Base-by-base conservation (phyloP, 139 green algal species). In the Chlorella sp. region DNA sequence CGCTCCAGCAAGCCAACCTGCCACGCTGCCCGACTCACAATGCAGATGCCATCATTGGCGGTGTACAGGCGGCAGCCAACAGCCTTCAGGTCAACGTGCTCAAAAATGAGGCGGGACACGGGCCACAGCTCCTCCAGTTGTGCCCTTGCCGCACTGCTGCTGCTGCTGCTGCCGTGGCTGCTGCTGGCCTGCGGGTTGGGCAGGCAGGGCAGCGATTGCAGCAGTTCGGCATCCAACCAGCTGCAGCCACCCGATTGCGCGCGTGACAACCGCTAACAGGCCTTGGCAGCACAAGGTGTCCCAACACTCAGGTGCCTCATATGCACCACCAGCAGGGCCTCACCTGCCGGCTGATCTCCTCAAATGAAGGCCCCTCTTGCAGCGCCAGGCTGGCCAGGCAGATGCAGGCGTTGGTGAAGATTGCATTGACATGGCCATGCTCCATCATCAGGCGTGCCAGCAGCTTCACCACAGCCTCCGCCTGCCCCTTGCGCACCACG, bases 331-430 rank as follows among this genome's bases (percentile, higher is more conserved):
- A 70, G 34, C 28, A 70, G 3, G 30, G 16, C 22, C 67, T 36
- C 67, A 73, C 67, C 67, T 73, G 34, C 36, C 40, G 67, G 13
- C n/a, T 73, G 1, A 73, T 34, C 67, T 73, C n/a, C 67, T 73
- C 67, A 73, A 73, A 73, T 9, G 67, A 73, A 0, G 67, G 67
- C 36, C 67, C 67, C 34, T 73, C 67, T 38, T 73, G 67, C 11
- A 73, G 34, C 8, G 67, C 67, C 67, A 73, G 67, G n/a, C n/a
- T 22, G n/a, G 67, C 67, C 67, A 73, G 67, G 67, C 67, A 73
- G 67, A 73, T 46, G 67, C 67, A 73, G 34, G 36, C 30, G 67
- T 73, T 73, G 14, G 36, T 32, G 36, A 73, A 73, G 67, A 73
- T 73, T 17, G 67, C 67, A 20, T 73, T 73, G 11, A 44, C 36